Conservation (phyloP, 768 basidiomycete species). For the Termitomyces sp. region DNA sequence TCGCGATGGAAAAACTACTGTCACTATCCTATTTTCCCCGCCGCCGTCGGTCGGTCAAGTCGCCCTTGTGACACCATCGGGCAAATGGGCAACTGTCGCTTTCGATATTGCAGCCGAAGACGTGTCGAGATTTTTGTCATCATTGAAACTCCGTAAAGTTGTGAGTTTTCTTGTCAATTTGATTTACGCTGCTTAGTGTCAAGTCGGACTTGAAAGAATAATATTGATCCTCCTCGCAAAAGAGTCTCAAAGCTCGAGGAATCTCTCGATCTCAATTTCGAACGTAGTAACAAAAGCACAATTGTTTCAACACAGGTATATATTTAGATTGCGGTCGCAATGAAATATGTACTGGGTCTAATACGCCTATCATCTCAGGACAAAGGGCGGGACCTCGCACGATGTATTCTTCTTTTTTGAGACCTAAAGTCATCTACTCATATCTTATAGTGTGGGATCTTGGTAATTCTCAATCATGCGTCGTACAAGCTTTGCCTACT, state of each 20-base stretch:
- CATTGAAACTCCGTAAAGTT: conserved; percentile 39
- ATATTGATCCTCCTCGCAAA: conserved; percentile 5
- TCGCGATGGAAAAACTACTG: conserved; percentile 18
- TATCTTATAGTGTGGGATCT: conserved; percentile 8
- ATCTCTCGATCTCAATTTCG: conserved; percentile 16
- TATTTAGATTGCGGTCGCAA: not conserved
- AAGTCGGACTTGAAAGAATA: conserved; percentile 5
- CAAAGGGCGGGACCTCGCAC: conserved; percentile 19
- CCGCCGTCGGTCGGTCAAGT: conserved; percentile 34
- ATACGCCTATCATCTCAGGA: conserved; percentile 9
- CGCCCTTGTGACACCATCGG: conserved; percentile 13
- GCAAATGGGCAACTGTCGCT: conserved; percentile 20
- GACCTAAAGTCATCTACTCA: not conserved
- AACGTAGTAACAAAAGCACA: conserved; percentile 2
- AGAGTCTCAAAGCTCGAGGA: conserved; percentile 21
- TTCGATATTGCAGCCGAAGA: conserved; percentile 32
- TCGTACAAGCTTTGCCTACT: conserved; percentile 5
- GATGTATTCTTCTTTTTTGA: conserved; percentile 10
- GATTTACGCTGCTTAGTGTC: not conserved
- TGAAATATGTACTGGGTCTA: not conserved
- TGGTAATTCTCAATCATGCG: conserved; percentile 5
- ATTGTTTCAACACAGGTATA: conserved; percentile 17
- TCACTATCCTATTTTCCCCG: conserved; percentile 25
- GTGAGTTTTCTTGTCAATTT: conserved; percentile 24
- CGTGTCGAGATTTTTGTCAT: conserved; percentile 31